Conservation (phyloP, 164 flowering plant genomes). For the Chloranthus sessilifolius region DNA sequence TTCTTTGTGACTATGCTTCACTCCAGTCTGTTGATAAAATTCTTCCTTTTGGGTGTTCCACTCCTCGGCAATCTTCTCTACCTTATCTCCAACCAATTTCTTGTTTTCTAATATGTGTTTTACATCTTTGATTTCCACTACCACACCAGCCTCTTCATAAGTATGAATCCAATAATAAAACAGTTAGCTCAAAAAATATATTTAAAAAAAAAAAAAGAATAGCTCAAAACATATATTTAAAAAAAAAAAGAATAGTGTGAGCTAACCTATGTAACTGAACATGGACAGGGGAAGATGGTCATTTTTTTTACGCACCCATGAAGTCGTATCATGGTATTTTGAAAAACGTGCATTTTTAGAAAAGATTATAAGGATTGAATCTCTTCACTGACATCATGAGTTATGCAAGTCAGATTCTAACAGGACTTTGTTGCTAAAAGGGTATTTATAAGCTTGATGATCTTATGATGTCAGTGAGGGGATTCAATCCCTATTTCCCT, state of each 20-base stretch:
- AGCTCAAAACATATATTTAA: background rate
- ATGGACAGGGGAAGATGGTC: background rate
- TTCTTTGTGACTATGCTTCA: constrained; percentile 8
- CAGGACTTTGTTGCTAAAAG: too few relatives aligned
- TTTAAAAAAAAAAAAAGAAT: background rate
- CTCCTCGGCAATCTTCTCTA: constrained; percentile 37
- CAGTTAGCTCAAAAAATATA: too few relatives aligned
- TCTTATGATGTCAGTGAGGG: too few relatives aligned
- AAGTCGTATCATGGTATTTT: background rate
- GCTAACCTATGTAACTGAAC: background rate
- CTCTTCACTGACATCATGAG: too few relatives aligned
- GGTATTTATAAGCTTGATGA: too few relatives aligned
- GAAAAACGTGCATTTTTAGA: too few relatives aligned
- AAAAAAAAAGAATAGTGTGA: background rate
- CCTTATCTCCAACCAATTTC: constrained; percentile 37
- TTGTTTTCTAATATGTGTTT: constrained; percentile 54
- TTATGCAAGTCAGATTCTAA: too few relatives aligned
- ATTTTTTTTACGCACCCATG: background rate
- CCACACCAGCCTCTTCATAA: constrained; percentile 54
- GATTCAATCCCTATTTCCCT: too few relatives aligned
- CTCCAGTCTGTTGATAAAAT: constrained; percentile 42
- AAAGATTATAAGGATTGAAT: too few relatives aligned
- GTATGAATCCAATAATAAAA: too few relatives aligned
- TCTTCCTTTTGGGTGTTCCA: constrained; percentile 53
- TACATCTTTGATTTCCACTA: constrained; percentile 52